phyloP scores from a whole-genome alignment of 306 rosid species.

The Rosa chinensis region DNA sequence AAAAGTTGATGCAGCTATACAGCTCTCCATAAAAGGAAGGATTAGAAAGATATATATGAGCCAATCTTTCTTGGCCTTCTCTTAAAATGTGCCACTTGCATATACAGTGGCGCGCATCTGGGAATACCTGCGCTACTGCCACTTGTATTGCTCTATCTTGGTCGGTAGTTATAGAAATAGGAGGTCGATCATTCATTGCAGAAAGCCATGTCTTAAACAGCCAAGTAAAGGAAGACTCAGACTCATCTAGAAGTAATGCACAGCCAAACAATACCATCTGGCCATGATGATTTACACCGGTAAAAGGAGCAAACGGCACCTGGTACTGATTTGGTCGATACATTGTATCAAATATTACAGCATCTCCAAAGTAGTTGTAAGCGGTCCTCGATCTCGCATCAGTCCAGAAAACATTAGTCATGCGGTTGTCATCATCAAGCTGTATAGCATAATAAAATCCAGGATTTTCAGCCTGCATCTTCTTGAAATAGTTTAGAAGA shows the following conservation, averaged over 20 bases:
- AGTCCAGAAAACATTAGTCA: constrained; percentile 80
- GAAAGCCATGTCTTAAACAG: constrained; percentile 73
- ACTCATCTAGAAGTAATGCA: constrained; percentile 71
- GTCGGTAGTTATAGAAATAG: constrained; percentile 74
- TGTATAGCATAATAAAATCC: constrained; percentile 76
- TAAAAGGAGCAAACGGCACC: constrained; percentile 78
- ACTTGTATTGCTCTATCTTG: constrained; percentile 76
- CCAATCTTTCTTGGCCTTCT: constrained; percentile 79
- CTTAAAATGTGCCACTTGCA: constrained; percentile 91
- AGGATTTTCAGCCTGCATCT: constrained; percentile 77
- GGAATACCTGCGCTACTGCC: constrained; percentile 62
- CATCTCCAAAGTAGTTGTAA: constrained; percentile 74
- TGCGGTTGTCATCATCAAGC: constrained; percentile 73
- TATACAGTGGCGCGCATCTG: constrained; percentile 65
- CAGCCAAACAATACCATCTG: constrained; percentile 80
- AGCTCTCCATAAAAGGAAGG: constrained; percentile 71
- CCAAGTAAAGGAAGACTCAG: constrained; percentile 74
- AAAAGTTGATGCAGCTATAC: constrained; percentile 67
- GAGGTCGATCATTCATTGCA: constrained; percentile 66
- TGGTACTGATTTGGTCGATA: constrained; percentile 78
- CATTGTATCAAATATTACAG: constrained; percentile 76
- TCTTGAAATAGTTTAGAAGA: constrained; percentile 71
- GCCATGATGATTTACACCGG: constrained; percentile 81
- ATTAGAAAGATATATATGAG: constrained; percentile 70
- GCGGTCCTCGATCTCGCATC: constrained; percentile 77